phyloP scores from a whole-genome alignment of 208 protist species.

The Jaenimonas drosophilae region DNA sequence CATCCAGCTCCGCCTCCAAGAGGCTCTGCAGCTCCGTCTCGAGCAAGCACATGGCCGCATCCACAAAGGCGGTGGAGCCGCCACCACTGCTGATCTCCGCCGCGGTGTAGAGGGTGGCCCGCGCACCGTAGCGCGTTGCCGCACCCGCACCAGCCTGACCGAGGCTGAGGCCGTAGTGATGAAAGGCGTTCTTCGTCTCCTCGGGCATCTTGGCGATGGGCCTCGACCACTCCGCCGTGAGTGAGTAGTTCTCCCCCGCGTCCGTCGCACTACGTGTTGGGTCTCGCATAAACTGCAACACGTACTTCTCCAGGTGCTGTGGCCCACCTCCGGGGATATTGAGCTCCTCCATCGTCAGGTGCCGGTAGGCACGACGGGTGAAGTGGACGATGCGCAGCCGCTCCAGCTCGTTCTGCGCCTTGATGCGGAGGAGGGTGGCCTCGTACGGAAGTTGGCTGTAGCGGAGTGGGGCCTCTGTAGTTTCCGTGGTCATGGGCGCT shows the following conservation, averaged over 20 bases:
- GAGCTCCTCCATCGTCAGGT: conserved; percentile 46
- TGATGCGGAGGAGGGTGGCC: conserved; percentile 2
- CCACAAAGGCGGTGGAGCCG: neutral
- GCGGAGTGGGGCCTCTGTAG: conserved; percentile 1
- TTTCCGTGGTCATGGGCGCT: neutral
- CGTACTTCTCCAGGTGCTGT: conserved; percentile 31
- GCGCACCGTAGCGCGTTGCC: neutral
- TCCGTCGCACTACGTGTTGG: conserved; percentile 6
- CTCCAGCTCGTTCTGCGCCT: conserved; percentile 3
- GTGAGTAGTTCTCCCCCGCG: neutral
- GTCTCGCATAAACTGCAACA: conserved; percentile 60
- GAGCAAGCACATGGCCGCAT: neutral
- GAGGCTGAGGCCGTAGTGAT: conserved; percentile 24
- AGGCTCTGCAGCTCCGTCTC: neutral
- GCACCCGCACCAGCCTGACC: neutral
- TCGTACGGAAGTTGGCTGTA: neutral
- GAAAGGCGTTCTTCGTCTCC: conserved; percentile 21
- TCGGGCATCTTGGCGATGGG: conserved; percentile 6
- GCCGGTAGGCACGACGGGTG: conserved; percentile 25
- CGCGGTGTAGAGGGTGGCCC: neutral
- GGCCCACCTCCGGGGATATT: conserved; percentile 39
- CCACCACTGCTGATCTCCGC: neutral
- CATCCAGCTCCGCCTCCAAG: neutral
- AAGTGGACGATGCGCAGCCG: conserved; percentile 18
- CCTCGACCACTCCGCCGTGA: conserved; percentile 5